Conservation (phyloP, 352 stramenopile genomes). For the Lagenidium giganteum region DNA sequence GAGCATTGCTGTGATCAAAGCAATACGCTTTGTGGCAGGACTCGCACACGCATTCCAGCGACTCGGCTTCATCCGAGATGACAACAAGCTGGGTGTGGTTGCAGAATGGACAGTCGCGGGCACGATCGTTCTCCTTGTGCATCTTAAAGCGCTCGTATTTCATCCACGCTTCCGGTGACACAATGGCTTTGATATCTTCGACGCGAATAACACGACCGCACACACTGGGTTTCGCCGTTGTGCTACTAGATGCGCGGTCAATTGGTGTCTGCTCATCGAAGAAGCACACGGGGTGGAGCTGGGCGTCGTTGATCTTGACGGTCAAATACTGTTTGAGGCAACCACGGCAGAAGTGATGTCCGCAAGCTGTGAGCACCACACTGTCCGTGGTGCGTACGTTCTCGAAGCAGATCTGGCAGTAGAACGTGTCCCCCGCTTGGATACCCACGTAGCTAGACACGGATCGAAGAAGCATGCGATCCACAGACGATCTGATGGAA, state of each 20-base stretch:
- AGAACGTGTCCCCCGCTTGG: slow-evolving; percentile 64
- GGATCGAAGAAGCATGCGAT: too few species aligned
- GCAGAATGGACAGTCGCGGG: slow-evolving; percentile 56
- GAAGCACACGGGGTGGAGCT: slow-evolving; percentile 77
- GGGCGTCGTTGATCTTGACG: slow-evolving; percentile 63
- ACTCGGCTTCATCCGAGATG: slow-evolving; percentile 36
- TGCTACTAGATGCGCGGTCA: slow-evolving; percentile 4
- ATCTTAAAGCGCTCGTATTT: slow-evolving; percentile 89
- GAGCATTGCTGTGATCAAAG: slow-evolving; percentile 50
- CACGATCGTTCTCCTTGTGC: slow-evolving; percentile 64
- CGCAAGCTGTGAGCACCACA: slow-evolving; percentile 35
- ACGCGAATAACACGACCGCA: slow-evolving; percentile 33
- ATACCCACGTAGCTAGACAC: slow-evolving; percentile 21
- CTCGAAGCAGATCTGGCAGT: slow-evolving; percentile 79
- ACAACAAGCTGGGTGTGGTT: slow-evolving; percentile 56
- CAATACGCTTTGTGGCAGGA: slow-evolving; percentile 34
- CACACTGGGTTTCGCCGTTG: background rate
- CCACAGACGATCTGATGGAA: too few species aligned
- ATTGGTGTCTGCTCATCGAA: too few species aligned
- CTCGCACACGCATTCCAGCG: slow-evolving; percentile 37
- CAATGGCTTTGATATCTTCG: slow-evolving; percentile 36
- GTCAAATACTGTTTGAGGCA: slow-evolving; percentile 52
- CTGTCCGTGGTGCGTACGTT: slow-evolving; percentile 31
- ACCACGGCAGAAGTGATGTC: slow-evolving; percentile 49
- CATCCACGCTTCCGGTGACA: slow-evolving; percentile 45